Conservation (phyloP, 2,329 filamentous ascomycete genomes). For the Hymenoscyphus infarciens region DNA sequence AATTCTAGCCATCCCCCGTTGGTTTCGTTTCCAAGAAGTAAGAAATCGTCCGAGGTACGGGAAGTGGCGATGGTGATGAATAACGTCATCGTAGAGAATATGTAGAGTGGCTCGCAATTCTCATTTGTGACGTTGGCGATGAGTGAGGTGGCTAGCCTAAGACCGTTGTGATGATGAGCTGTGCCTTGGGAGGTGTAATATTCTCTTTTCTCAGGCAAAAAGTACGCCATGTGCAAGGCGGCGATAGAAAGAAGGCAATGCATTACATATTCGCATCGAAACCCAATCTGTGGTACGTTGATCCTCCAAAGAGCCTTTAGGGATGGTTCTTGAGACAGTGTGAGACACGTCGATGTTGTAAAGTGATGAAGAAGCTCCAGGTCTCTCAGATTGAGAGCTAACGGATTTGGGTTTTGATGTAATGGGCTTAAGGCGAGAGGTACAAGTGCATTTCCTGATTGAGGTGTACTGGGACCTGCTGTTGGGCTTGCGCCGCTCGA, state of each 20-base stretch:
- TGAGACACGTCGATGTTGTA: conserved; percentile 46
- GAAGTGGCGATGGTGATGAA: conserved; percentile 39
- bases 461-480: conserved; percentile 7
- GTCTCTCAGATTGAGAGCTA: conserved; percentile 41
- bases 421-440: background rate
- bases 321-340: conserved; percentile 41
- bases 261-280: conserved; percentile 46
- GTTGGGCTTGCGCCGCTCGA: conserved; percentile 15
- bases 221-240: conserved; percentile 46
- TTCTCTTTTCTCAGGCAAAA: conserved; percentile 38
- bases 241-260: conserved; percentile 47
- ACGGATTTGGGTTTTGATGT: conserved; percentile 5
- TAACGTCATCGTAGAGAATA: conserved; percentile 40
- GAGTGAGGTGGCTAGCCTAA: conserved; percentile 34
- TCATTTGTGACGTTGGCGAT: conserved; percentile 36
- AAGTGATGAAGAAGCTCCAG: conserved; percentile 53
- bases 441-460: background rate
- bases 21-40: conserved; percentile 30
- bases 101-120: conserved; percentile 38
- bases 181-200: conserved; percentile 40
- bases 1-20: conserved; percentile 39
- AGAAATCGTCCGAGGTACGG: conserved; percentile 37
- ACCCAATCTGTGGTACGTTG: conserved; percentile 44
- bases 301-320: conserved; percentile 46
- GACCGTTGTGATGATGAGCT: conserved; percentile 37